These are phyloP conservation scores for Erucastrum elatum DNA, from an alignment of 345 rosid genomes.

Conservation along the genomic window DNA sequence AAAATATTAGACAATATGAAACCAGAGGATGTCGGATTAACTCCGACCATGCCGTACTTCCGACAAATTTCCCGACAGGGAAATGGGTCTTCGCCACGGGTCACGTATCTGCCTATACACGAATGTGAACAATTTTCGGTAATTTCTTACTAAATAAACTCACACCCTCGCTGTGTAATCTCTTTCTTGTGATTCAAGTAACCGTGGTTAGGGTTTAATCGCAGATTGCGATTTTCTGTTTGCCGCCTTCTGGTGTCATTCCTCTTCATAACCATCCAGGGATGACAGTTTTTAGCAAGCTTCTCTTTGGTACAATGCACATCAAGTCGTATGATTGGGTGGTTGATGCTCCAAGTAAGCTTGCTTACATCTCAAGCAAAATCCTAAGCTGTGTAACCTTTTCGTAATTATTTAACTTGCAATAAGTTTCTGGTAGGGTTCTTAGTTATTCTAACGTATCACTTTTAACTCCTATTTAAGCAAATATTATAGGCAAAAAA, in stretches of 20 bases:
- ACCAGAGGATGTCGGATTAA: conserved; percentile 65
- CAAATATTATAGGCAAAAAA: neutral
- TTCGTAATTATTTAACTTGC: neutral
- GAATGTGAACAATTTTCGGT: conserved; percentile 75
- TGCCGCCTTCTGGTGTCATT: conserved; percentile 81
- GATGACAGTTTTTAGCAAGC: conserved; percentile 95
- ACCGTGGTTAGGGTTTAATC: conserved; percentile 22
- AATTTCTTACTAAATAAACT: conserved; percentile 13
- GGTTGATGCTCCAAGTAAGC: conserved; percentile 47
- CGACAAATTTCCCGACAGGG: neutral
- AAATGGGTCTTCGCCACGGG: conserved; percentile 34
- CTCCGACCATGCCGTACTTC: conserved; percentile 55
- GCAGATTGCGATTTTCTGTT: conserved; percentile 93
- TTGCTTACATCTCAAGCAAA: conserved; percentile 24
- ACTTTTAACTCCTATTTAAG: conserved; percentile 6
- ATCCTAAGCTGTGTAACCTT: neutral
- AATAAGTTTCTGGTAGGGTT: neutral
- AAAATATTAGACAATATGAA: conserved; percentile 52
- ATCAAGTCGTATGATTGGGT: conserved; percentile 96
- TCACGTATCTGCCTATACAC: conserved; percentile 63
- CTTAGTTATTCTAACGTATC: neutral
- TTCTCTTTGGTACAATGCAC: conserved; percentile 89
- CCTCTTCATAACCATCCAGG: conserved; percentile 97
- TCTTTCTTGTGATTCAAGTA: conserved; percentile 25
- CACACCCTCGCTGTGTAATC: neutral